These are phyloP conservation scores for Celoporthe dispersa DNA, from an alignment of 2,329 filamentous ascomycete genomes.

Conservation along the genomic window DNA sequence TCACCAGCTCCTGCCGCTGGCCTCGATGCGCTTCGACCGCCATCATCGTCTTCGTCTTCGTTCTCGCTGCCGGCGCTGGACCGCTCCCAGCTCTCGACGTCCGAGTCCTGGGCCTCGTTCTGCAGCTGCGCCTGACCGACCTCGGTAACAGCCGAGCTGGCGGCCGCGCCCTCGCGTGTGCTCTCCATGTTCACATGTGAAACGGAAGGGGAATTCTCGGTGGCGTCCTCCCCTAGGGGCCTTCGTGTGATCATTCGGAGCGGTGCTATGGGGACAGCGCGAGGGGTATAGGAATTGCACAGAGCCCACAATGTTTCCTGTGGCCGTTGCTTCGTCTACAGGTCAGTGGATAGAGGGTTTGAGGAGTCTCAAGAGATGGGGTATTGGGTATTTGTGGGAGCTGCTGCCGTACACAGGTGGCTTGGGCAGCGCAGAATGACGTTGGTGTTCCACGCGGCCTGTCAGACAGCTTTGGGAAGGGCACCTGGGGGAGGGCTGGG, in stretches of 20 bases:
- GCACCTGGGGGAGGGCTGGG: neutral
- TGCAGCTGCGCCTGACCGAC: neutral
- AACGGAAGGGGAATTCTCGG: slow-evolving; percentile 34
- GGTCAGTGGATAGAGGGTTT: neutral
- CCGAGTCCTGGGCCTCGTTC: slow-evolving; percentile 24
- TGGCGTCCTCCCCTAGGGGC: slow-evolving; percentile 39
- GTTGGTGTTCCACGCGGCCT: slow-evolving; percentile 6
- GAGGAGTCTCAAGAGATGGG: neutral
- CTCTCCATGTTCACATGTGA: slow-evolving; percentile 36
- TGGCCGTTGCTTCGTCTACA: neutral
- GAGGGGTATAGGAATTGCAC: slow-evolving; percentile 10
- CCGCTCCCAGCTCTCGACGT: slow-evolving; percentile 30
- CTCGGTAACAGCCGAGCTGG: neutral
- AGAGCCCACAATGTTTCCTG: neutral
- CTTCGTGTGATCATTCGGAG: slow-evolving; percentile 49
- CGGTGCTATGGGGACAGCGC: slow-evolving; percentile 18
- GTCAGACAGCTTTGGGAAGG: neutral
- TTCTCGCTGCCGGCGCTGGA: slow-evolving; percentile 20
- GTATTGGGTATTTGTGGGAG: neutral
- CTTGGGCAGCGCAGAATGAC: neutral
- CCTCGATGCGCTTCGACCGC: neutral
- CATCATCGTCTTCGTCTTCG: neutral
- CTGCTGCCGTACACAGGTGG: neutral
- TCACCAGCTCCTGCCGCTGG: neutral
- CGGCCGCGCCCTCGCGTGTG: slow-evolving; percentile 27